A percentile compares a stretch with the other conserved stretches of the same genome.
Evolutionary conservation across 768 basidiomycete genomes (phyloP).

Genomic region (Russula vinacea): DNA sequence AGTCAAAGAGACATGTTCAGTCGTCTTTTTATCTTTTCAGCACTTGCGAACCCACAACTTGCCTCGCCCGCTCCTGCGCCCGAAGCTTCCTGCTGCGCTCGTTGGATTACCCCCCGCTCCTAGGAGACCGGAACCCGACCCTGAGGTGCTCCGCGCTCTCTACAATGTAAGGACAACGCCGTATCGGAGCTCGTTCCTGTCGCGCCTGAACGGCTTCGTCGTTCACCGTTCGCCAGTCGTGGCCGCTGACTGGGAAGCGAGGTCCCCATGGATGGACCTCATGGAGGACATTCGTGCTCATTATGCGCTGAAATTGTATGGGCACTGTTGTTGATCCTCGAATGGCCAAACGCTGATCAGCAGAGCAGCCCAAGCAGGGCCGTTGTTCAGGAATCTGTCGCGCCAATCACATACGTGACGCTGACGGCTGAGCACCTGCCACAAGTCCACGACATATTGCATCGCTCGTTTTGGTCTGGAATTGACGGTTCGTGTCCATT

Average conservation of each 20-base stretch:
- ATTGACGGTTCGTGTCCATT: conserved; percentile 55
- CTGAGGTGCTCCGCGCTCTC: conserved; percentile 49
- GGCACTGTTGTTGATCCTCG: neutral
- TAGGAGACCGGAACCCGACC: conserved; percentile 31
- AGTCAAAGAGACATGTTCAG: neutral
- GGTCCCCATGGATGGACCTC: conserved; percentile 69
- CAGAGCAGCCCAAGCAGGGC: conserved; percentile 53
- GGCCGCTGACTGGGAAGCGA: conserved; percentile 69
- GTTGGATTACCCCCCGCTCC: conserved; percentile 39
- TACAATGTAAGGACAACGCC: conserved; percentile 57
- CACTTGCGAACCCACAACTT: conserved; percentile 32
- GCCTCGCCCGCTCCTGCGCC: conserved; percentile 23
- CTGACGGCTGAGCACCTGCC: conserved; percentile 57
- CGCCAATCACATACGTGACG: conserved; percentile 61
- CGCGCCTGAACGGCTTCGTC: conserved; percentile 52
- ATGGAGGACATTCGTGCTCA: conserved; percentile 72
- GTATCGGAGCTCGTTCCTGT: conserved; percentile 62
- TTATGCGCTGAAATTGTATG: conserved; percentile 56
- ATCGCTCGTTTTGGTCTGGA: conserved; percentile 70
- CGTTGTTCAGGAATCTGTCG: conserved; percentile 40
- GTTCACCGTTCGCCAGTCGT: conserved; percentile 42
- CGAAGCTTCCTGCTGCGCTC: conserved; percentile 32
- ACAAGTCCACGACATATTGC: conserved; percentile 70
- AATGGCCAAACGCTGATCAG: conserved; percentile 12
- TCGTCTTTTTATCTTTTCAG: neutral